Conservation (phyloP, 495 filamentous ascomycete genomes). For the Hyaloscypha bicolor region DNA sequence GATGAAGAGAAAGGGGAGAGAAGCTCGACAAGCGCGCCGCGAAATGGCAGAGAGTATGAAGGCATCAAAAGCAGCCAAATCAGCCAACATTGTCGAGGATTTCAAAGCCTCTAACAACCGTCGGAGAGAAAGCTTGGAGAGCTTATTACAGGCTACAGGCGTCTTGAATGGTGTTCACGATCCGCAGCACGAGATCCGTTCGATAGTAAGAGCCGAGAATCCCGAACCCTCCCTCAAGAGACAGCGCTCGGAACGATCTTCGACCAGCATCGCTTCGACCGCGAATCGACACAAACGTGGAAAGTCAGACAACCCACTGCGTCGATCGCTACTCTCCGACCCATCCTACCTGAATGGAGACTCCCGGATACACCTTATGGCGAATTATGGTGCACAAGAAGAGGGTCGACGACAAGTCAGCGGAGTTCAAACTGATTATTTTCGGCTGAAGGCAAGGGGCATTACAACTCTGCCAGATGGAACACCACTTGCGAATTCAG, state of each 20-base stretch:
- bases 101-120: constrained; percentile 27
- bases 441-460: constrained; percentile 47
- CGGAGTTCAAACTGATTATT: constrained; percentile 45
- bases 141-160: constrained; percentile 25
- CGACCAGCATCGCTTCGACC: constrained; percentile 6
- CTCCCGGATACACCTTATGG: constrained; percentile 28
- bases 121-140: constrained; percentile 25
- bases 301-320: constrained; percentile 29
- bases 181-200: constrained; percentile 3
- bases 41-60: constrained; percentile 28
- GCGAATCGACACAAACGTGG: constrained; percentile 26
- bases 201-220: constrained; percentile 15
- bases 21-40: constrained; percentile 25
- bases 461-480: constrained; percentile 36
- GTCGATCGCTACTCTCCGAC: constrained; percentile 31
- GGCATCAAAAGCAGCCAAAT: constrained; percentile 26
- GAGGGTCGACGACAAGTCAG: constrained; percentile 32
- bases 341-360: constrained; percentile 29
- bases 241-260: constrained; percentile 14
- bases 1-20: constrained; percentile 26
- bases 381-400: constrained; percentile 19
- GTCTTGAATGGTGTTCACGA: constrained; percentile 31
- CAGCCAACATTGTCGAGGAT: constrained; percentile 27
- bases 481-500: constrained; percentile 33
- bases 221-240: constrained; percentile 6